phyloP scores from a whole-genome alignment of 257 asterid species.

The Primulina huaijiensis region DNA sequence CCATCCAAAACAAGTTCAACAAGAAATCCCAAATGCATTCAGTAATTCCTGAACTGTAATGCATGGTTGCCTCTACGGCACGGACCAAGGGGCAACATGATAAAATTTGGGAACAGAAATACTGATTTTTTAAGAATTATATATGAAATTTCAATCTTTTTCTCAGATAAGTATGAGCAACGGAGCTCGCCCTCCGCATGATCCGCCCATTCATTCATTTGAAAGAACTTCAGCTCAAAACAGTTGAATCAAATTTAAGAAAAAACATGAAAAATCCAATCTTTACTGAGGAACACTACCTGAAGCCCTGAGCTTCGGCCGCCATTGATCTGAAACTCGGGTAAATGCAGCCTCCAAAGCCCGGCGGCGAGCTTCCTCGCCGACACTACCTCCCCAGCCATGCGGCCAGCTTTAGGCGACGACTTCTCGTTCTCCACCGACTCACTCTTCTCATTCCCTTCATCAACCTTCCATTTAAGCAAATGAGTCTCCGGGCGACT shows the following conservation, averaged over 20 bases:
- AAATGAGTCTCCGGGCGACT: conserved; percentile 55
- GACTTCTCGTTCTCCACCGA: conserved; percentile 33
- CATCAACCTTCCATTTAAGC: conserved; percentile 55
- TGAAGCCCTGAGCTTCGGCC: conserved; percentile 38
- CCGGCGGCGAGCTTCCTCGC: conserved; percentile 61
- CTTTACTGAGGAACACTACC: conserved; percentile 27
- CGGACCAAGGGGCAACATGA: not conserved
- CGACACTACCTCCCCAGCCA: conserved; percentile 32
- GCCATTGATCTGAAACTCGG: conserved; percentile 34
- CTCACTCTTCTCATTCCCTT: conserved; percentile 21
- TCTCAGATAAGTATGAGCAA: too few relatives aligned
- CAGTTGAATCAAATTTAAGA: not conserved
- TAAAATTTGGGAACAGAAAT: not conserved
- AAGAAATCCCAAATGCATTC: not conserved
- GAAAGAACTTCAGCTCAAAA: not conserved
- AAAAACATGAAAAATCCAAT: conserved; percentile 1
- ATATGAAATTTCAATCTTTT: not conserved
- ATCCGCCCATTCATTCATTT: not conserved
- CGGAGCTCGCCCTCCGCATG: not conserved
- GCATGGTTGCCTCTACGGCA: not conserved
- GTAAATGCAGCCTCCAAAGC: conserved; percentile 48
- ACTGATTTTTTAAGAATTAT: not conserved
- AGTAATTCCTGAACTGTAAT: not conserved
- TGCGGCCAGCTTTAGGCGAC: conserved; percentile 29
- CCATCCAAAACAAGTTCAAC: not conserved